A percentile compares a stretch with the other conserved stretches of the same genome.
These are phyloP conservation scores for Melaleuca alternifolia DNA, from an alignment of 345 rosid genomes.

Conservation along the genomic window DNA sequence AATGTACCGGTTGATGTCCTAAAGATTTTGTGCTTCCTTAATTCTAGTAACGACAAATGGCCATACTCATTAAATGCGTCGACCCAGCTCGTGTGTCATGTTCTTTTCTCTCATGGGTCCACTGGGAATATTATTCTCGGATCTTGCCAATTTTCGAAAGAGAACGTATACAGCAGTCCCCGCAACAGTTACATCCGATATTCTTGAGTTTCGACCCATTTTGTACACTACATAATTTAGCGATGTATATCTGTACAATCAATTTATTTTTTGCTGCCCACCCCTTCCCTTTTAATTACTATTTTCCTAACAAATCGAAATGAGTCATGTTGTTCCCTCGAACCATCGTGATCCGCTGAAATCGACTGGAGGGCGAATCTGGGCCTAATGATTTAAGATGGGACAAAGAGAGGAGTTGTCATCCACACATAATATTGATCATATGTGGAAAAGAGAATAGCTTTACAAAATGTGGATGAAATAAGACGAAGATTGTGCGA, in stretches of 20 bases:
- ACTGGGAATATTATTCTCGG: not conserved
- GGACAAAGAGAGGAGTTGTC: not conserved
- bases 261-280: no score
- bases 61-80: not conserved
- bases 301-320: not conserved
- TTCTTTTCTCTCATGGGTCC: not conserved
- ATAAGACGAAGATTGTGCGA: not conserved
- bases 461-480: not conserved
- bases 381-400: not conserved
- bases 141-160: not conserved
- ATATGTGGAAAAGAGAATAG: not conserved
- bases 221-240: no score
- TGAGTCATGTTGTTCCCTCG: not conserved
- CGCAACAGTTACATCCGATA: not conserved
- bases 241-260: no score
- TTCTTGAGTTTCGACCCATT: no score
- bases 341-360: not conserved
- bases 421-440: not conserved
- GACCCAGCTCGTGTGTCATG: not conserved
- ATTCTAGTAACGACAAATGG: not conserved
- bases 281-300: not conserved
- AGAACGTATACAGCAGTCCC: not conserved
- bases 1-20: not conserved
- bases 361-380: not conserved
- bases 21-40: not conserved